Evolutionary conservation across 768 basidiomycete species (phyloP).

Genomic region (Fomitopsis pulvina): DNA sequence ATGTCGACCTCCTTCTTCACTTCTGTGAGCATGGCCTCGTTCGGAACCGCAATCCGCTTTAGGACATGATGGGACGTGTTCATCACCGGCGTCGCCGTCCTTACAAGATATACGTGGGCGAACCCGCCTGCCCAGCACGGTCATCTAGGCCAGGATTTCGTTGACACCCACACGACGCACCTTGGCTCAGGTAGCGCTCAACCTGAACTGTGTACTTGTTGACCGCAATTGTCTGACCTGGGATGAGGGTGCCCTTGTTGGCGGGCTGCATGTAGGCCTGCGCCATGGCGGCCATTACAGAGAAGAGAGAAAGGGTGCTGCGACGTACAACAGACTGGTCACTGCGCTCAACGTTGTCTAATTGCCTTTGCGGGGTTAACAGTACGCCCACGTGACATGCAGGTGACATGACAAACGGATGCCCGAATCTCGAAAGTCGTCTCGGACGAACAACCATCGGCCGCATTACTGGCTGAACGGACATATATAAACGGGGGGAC

Average conservation of each 20-base stretch:
- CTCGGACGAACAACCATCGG: no score
- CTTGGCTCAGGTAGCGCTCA: conserved; percentile 94
- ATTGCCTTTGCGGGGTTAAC: neutral
- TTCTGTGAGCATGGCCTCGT: conserved; percentile 83
- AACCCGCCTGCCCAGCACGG: conserved; percentile 69
- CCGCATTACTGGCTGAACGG: no score
- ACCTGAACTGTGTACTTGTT: conserved; percentile 89
- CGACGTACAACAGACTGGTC: neutral
- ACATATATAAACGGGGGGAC: neutral
- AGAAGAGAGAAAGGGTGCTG: neutral
- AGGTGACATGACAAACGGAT: neutral
- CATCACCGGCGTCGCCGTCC: conserved; percentile 79
- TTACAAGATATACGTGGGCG: conserved; percentile 95
- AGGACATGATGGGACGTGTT: conserved; percentile 94
- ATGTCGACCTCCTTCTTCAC: conserved; percentile 98
- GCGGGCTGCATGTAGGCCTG: conserved; percentile 33
- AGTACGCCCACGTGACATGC: neutral
- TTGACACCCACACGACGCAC: conserved; percentile 31
- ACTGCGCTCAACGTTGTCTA: neutral
- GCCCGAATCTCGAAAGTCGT: neutral
- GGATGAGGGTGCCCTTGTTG: conserved; percentile 63
- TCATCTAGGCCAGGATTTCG: conserved; percentile 1
- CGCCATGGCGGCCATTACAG: conserved; percentile 34
- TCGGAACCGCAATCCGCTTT: conserved; percentile 91
- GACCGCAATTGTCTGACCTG: conserved; percentile 85